Conservation (phyloP, 176 grass and related monocot species). For the Oryza meyeriana region DNA sequence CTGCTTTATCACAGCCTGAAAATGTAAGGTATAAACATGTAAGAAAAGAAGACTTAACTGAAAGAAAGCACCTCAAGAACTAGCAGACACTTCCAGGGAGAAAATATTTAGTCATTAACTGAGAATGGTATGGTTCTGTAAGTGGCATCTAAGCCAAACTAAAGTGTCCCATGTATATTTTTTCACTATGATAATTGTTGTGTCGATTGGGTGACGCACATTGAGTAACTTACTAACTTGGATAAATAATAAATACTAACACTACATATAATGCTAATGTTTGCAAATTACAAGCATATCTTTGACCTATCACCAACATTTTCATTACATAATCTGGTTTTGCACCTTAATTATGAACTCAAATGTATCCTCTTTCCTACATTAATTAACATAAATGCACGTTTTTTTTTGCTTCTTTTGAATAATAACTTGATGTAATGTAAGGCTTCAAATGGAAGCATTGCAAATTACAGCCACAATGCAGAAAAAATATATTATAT, state of each 20-base stretch:
- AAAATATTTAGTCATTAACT: neutral
- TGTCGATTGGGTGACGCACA: neutral
- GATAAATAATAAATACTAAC: neutral
- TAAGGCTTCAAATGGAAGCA: neutral
- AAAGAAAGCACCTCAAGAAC: neutral
- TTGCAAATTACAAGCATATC: neutral
- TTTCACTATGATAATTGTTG: slow-evolving; percentile 16
- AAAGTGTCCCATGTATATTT: neutral
- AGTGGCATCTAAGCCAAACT: neutral
- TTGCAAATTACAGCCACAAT: neutral
- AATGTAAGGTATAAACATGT: slow-evolving; percentile 26
- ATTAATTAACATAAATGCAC: neutral
- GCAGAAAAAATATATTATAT: neutral
- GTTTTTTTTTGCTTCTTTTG: neutral
- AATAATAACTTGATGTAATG: slow-evolving; percentile 3
- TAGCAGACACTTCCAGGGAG: neutral
- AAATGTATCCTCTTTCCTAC: neutral
- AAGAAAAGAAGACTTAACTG: slow-evolving; percentile 22
- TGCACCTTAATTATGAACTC: neutral
- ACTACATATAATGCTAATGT: neutral
- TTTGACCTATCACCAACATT: neutral
- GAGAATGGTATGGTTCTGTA: neutral
- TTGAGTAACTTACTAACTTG: neutral
- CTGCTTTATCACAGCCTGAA: slow-evolving; percentile 98
- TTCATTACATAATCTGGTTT: neutral